Percentiles rank a stretch among this genome's conserved stretches.
Evolutionary conservation across 1,284 basidiomycete genomes (phyloP).

Genomic region (Ceratobasidium sp.): DNA sequence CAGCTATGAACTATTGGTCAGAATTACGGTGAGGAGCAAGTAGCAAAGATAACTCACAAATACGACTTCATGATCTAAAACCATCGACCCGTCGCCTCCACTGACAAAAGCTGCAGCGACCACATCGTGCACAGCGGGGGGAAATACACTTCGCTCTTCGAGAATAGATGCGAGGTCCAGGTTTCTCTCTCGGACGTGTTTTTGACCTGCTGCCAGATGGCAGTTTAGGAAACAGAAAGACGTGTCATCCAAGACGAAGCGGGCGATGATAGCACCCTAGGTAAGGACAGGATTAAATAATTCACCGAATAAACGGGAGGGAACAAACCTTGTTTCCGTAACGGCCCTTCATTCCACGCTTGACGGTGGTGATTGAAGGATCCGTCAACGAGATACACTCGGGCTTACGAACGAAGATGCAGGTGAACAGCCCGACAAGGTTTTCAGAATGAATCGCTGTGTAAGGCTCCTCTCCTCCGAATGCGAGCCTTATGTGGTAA

Average conservation of each 20-base stretch:
- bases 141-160: slow-evolving; percentile 82
- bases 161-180: slow-evolving; percentile 87
- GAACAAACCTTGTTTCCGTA: slow-evolving; percentile 92
- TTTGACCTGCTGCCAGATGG: slow-evolving; percentile 95
- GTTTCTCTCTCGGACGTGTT: slow-evolving; percentile 84
- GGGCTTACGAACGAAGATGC: slow-evolving; percentile 83
- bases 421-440: slow-evolving; percentile 90
- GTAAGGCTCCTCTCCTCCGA: slow-evolving; percentile 78
- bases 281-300: slow-evolving; percentile 33
- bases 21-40: slow-evolving; percentile 16
- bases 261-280: slow-evolving; percentile 89
- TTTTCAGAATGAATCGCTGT: slow-evolving; percentile 87
- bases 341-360: slow-evolving; percentile 90
- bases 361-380: slow-evolving; percentile 81
- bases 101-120: slow-evolving; percentile 76
- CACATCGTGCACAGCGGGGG: slow-evolving; percentile 63
- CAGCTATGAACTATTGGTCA: slow-evolving; percentile 60
- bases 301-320: not conserved
- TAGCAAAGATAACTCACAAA: slow-evolving; percentile 70
- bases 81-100: slow-evolving; percentile 94
- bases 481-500: slow-evolving; percentile 74
- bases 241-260: slow-evolving; percentile 92
- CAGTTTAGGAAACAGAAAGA: slow-evolving; percentile 96
- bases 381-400: slow-evolving; percentile 74
- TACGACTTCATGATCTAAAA: slow-evolving; percentile 94